Evolutionary conservation across 2,329 filamentous ascomycete species (phyloP), one percentile per base, ranked within the genome.

Genomic region (Colletotrichum navitas): DNA sequence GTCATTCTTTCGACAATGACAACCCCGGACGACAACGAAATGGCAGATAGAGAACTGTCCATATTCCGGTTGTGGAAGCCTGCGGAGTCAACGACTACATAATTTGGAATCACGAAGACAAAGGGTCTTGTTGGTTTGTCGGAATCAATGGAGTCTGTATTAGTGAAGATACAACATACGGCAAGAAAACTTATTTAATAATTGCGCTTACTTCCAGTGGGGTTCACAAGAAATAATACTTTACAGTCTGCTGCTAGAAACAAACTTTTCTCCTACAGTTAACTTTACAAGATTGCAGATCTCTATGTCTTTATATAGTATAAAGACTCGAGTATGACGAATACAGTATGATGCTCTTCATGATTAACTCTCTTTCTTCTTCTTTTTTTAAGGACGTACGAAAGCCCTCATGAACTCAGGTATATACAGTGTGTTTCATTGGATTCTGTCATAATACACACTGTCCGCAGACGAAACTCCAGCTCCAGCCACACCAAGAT

Each of bases 131-230:
- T 4, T 8, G 5, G 12, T 45, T 21, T 3, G 1, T n/a, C 2
- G 10, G 21, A 2, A 3, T 45, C 6, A 10, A 10, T 1, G 21
- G 8, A 45, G 21, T 11, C 2, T 45, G 16, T 45, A 8, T 45
- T 5, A 11, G 11, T 43, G 3, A 18, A 1, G 12, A 58, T 2
- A 65, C 52, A 68, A 59, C 8, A 36, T 36, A 2, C 10, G 11
- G 34, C 2, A 36, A 36, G 10, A 11, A 2, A 36, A 68, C 64
- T 6, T 52, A 58, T 12, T 32, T 68, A 12, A 63, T 3, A 68
- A 68, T 64, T 12, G 39, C 34, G 12, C 24, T 43, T n/a, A n/a
- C n/a, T 8, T 59, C 68, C 3, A 63, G 58, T 2, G 64, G 68
- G 1, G 67, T 36, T 3, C 54, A 52, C 2, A 65, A 63, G 29